Percentiles rank a stretch among this genome's conserved stretches.
phyloP scores from a whole-genome alignment of 257 asterid genomes.

The Solanum medicagineum region DNA sequence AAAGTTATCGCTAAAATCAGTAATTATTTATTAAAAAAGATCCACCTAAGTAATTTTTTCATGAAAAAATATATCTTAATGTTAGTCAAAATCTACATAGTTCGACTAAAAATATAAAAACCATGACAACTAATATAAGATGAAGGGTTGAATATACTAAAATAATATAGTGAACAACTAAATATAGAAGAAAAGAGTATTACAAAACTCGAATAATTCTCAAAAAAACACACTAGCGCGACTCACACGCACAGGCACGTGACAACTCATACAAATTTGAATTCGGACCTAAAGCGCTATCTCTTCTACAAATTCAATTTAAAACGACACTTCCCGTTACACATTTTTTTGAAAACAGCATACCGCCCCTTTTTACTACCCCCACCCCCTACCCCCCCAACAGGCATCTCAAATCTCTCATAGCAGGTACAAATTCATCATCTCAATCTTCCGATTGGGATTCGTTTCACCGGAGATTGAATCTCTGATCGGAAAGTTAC shows the following conservation, averaged over 20 bases:
- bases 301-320: slow-evolving; percentile 3
- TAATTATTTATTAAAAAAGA: too few species aligned
- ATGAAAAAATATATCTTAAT: too few species aligned
- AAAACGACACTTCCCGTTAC: not conserved
- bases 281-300: slow-evolving; percentile 9
- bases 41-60: too few species aligned
- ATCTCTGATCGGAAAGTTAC: not conserved
- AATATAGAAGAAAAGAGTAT: too few species aligned
- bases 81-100: too few species aligned
- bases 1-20: too few species aligned
- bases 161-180: too few species aligned
- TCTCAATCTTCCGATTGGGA: not conserved
- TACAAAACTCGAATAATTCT: not conserved
- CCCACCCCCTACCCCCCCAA: not conserved
- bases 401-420: not conserved
- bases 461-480: not conserved
- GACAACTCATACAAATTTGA: slow-evolving; percentile 5
- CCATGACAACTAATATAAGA: too few species aligned
- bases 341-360: not conserved
- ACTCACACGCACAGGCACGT: slow-evolving; percentile 8
- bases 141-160: too few species aligned
- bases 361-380: not conserved
- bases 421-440: not conserved
- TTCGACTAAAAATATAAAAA: too few species aligned
- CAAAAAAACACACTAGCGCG: not conserved